Evolutionary conservation across 306 rosid genomes (phyloP), one percentile per base, ranked within the genome.

Genomic region (Gynostemma pentaphyllum): DNA sequence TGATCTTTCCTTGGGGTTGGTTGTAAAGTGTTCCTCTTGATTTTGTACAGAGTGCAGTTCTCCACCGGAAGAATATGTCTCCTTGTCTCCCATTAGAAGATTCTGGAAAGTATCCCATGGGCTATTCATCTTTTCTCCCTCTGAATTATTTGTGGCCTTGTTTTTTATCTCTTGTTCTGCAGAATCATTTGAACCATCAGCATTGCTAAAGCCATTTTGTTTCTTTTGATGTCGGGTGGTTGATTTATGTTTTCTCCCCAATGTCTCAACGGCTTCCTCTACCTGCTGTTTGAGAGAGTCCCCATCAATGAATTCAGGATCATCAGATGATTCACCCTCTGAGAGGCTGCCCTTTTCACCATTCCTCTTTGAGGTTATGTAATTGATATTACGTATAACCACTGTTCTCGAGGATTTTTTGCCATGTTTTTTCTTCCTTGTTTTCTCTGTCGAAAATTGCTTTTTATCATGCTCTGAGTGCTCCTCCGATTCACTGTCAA

Each of bases 301-400:
- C 15, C 88, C 99, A 71, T 86, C 81, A 68, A 84, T 52, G 54
- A 61, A 76, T 16, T 70, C 95, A 77, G 76, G 85, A 67, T 88
- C 90, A 8, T 82, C 74, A 4, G 94, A 86, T 54, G 82, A 73
- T 75, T 72, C 79, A 46, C 66, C 95, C 32, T 92, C 95, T 3
- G 96, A 80, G 71, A 6, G 19, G 69, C 82, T 80, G 61, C 82
- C 87, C 64, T 70, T 79, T 60, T 80, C 95, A 49, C 85, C 95
- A 65, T 91, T 89, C 72, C 81, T 79, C 45, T 82, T 88, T 29
- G 98, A 85, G 64, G 94, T 86, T 69, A 94, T 94, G 76, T 94
- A 94, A 69, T 94, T 94, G 62, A 94, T 94, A 76, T 94, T 94
- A 40, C 97, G 99, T 53, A 94, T 94, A 48, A 88, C 95, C 41